Percentiles rank a stretch among this genome's conserved stretches.
phyloP scores from a whole-genome alignment of 2,329 filamentous ascomycete species.

The Nothopassalora personata region DNA sequence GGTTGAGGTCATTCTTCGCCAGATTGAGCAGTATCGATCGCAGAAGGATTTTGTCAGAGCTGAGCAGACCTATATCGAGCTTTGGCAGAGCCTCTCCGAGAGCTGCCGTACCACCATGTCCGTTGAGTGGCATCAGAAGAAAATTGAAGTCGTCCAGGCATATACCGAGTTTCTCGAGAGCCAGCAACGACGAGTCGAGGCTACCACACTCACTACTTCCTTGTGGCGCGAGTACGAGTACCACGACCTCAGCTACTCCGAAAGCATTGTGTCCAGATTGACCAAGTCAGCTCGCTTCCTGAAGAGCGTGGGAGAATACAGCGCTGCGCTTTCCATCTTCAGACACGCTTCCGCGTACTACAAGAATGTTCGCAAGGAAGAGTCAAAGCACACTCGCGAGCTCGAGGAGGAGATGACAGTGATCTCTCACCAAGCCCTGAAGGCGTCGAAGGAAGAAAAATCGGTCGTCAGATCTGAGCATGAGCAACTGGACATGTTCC shows the following conservation, averaged over 20 bases:
- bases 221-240: slow-evolving; percentile 49
- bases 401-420: slow-evolving; percentile 41
- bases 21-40: slow-evolving; percentile 36
- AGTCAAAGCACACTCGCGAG: slow-evolving; percentile 30
- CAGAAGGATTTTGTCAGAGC: slow-evolving; percentile 32
- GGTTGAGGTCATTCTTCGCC: slow-evolving; percentile 33
- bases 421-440: slow-evolving; percentile 33
- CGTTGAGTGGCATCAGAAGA: slow-evolving; percentile 45
- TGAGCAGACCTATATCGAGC: slow-evolving; percentile 45
- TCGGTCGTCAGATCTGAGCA: slow-evolving; percentile 36
- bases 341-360: slow-evolving; percentile 34
- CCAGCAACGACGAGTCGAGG: slow-evolving; percentile 43
- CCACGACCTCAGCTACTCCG: slow-evolving; percentile 31
- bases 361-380: slow-evolving; percentile 34
- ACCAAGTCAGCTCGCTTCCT: slow-evolving; percentile 42
- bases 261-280: slow-evolving; percentile 27
- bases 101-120: slow-evolving; percentile 41
- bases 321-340: slow-evolving; percentile 44
- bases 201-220: slow-evolving; percentile 42
- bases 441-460: slow-evolving; percentile 34
- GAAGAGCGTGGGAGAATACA: slow-evolving; percentile 42
- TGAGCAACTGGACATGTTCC: slow-evolving; percentile 42
- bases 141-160: slow-evolving; percentile 42
- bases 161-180: slow-evolving; percentile 46
- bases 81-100: slow-evolving; percentile 49